Evolutionary conservation across 2,329 filamentous ascomycete species (phyloP), one percentile per base, ranked within the genome.

Genomic region (Pseudogymnoascus sp.): DNA sequence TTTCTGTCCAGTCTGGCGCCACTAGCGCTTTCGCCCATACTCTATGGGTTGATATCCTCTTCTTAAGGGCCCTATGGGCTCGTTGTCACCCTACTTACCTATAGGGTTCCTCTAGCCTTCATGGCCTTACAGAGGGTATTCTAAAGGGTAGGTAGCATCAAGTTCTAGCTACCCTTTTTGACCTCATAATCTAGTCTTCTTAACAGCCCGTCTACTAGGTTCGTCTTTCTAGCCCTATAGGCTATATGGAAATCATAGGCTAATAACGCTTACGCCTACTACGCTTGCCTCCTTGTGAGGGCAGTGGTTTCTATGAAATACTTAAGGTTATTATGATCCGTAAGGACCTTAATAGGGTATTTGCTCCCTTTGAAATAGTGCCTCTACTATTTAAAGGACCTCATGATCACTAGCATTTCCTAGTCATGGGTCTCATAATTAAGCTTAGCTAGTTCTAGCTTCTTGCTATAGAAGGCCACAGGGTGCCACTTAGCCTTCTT

Each of bases 381-480:
- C 10, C 65, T n/a, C 63, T 25, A 69, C 2, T 65, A 2, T n/a
- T 37, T 16, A 0, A 69, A 60, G 2, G 60, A 64, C 36, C 45
- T 36, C 0, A 76, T 61, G 31, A 75, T 73, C 1, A 70, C 71
- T 0, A 25, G n/a, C n/a, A n/a, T n/a, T n/a, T n/a, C n/a, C n/a
- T n/a, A n/a, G n/a, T n/a, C n/a, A n/a, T n/a, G n/a, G n/a, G n/a
- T n/a, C n/a, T n/a, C n/a, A n/a, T n/a, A n/a, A n/a, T n/a, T n/a
- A n/a, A n/a, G n/a, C n/a, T n/a, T n/a, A n/a, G n/a, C n/a, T n/a
- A n/a, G n/a, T n/a, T n/a, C n/a, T n/a, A n/a, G n/a, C n/a, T n/a
- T n/a, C n/a, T n/a, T n/a, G n/a, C n/a, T n/a, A n/a, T n/a, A n/a
- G n/a, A n/a, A n/a, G n/a, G n/a, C n/a, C n/a, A n/a, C n/a, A n/a